These are phyloP conservation scores for Geoglossum cookeanum DNA, from an alignment of 2,329 filamentous ascomycete species.

Conservation along the genomic window DNA sequence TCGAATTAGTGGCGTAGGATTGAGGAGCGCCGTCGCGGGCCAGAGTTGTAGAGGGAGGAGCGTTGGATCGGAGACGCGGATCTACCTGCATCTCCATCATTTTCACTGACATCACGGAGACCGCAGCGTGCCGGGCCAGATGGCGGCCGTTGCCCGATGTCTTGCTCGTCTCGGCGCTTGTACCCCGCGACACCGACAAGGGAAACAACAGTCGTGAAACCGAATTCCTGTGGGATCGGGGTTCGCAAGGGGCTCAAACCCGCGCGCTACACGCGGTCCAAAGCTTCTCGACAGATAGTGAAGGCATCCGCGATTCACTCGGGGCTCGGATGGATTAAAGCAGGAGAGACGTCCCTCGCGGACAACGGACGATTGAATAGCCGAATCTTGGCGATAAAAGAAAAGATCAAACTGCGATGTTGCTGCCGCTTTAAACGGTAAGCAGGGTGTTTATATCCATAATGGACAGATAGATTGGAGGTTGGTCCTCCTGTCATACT, in stretches of 20 bases:
- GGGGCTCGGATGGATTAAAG: neutral
- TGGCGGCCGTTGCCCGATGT: neutral
- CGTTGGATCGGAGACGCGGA: slow-evolving; percentile 1
- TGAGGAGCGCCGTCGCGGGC: neutral
- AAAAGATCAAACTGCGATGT: too few species aligned
- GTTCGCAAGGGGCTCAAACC: neutral
- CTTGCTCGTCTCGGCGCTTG: neutral
- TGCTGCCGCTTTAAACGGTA: too few species aligned
- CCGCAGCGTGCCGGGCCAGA: neutral
- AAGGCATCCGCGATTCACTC: neutral
- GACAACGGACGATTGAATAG: neutral
- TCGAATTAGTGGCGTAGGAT: neutral
- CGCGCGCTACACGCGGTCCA: neutral
- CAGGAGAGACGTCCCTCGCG: neutral
- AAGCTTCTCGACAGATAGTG: neutral
- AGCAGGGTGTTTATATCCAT: too few species aligned
- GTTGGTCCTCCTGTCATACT: too few species aligned
- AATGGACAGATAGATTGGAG: too few species aligned
- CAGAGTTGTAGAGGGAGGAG: neutral
- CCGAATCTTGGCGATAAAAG: neutral
- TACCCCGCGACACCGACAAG: neutral
- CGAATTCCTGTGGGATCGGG: neutral
- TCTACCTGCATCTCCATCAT: slow-evolving; percentile 4
- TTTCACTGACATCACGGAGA: neutral
- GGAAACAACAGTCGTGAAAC: neutral